Base-by-base conservation (phyloP, 2,329 filamentous ascomycete genomes). In the Neonectria punicea region DNA sequence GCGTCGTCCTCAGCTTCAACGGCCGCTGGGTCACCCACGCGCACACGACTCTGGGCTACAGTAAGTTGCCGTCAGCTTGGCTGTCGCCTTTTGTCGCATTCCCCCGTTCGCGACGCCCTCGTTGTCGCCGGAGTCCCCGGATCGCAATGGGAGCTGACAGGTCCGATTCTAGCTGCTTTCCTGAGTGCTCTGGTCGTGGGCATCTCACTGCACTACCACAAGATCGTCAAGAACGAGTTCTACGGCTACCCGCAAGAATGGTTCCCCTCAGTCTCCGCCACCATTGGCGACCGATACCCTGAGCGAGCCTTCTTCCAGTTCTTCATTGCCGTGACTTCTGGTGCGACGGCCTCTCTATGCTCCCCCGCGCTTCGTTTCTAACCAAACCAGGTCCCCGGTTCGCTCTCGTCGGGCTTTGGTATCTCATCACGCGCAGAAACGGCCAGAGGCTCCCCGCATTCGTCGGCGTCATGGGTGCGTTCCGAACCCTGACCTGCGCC, bases 171-270 rank as follows among this genome's bases (percentile, higher is more conserved):
- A 93, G 91, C 87, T 75, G 94, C 95, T 62, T 98, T 98, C 77
- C 70, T 97, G 69, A 93, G 93, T 77, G 95, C 95, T 65, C 85
- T 98, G 70, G 79, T 95, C 61, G 90, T 97, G 67, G 95, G 95
- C 70, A 84, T 90, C 61, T 87, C 85, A 60, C 86, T 99, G 53
- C 96, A 99, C 82, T 98, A 96, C 82, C 88, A 92, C 77, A 99
- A 99, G 84, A 99, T 99, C 73, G 96, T 99, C 61, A 86, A 98
- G 81, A 99, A 99, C 81, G 94, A 99, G 81, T 92, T 94, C 83
- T 97, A 94, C 80, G 93, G 93, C 73, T 97, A 97, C 77, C 94
- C 94, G 2, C 85, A 97, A 72, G 94, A 98, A 84, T 98, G 94
- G 94, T 97, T 97, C 76, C 94, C 94, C 63, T 97, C 94, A 47